phyloP scores from a whole-genome alignment of 768 basidiomycete genomes.

The Pseudohyphozyma bogoriensis region DNA sequence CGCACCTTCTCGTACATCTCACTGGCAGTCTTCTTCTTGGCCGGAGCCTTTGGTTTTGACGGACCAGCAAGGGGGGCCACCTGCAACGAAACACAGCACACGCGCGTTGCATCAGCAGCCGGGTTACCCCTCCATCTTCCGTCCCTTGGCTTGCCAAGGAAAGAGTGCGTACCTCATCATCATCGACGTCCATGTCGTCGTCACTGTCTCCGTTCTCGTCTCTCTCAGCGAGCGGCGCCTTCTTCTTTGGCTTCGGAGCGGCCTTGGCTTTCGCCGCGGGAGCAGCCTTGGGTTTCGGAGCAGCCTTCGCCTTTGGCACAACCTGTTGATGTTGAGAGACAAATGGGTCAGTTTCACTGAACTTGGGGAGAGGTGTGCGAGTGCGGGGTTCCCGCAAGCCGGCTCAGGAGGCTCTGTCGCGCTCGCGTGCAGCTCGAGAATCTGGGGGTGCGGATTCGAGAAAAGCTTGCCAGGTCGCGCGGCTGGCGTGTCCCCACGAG shows the following conservation, averaged over 20 bases:
- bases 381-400: background rate
- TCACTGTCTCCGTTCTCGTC: conserved; percentile 11
- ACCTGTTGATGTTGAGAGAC: background rate
- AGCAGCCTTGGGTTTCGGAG: conserved; percentile 32
- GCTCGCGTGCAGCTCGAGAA: too few relatives aligned
- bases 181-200: conserved; percentile 41
- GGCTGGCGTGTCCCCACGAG: too few relatives aligned
- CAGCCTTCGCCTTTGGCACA: conserved; percentile 11
- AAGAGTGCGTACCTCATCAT: conserved; percentile 34
- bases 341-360: background rate
- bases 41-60: conserved; percentile 22
- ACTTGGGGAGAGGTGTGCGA: background rate
- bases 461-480: too few relatives aligned
- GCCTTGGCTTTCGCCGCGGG: conserved; percentile 47
- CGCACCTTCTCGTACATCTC: conserved; percentile 27
- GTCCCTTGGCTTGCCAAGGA: background rate
- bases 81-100: background rate
- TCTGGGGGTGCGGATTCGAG: too few relatives aligned
- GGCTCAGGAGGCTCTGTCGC: too few relatives aligned
- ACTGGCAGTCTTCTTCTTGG: conserved; percentile 29
- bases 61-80: conserved; percentile 27
- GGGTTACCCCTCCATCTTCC: background rate
- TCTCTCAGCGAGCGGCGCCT: conserved; percentile 8
- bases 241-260: conserved; percentile 47
- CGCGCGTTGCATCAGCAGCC: background rate